A percentile compares a stretch with the other conserved stretches of the same genome.
Evolutionary conservation across 169 alveolate species (phyloP).

Genomic region (Eimeria praecox): DNA sequence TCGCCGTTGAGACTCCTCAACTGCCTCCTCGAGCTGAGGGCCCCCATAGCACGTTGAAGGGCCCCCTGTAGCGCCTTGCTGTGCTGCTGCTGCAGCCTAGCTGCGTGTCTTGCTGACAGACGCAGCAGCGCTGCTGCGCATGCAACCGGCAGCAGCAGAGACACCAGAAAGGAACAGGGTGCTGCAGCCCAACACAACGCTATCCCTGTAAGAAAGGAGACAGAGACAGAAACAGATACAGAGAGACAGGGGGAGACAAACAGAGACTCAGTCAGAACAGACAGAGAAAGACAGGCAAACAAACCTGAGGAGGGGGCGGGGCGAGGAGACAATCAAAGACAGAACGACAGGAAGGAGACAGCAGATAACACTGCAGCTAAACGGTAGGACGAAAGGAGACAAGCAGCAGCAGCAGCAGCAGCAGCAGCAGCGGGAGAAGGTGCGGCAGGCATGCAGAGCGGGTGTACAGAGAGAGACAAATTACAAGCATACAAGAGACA

Average conservation of each 20-base stretch:
- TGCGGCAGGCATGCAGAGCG: no score
- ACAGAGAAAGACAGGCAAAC: not conserved
- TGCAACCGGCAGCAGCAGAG: constrained; percentile 68
- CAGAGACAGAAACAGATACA: not conserved
- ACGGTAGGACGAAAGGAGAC: no score
- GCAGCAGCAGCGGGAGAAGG: no score
- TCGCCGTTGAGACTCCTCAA: constrained; percentile 71
- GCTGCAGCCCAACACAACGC: constrained; percentile 33
- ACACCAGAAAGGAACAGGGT: constrained; percentile 43
- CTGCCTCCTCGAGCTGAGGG: constrained; percentile 25
- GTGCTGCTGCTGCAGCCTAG: constrained; percentile 50
- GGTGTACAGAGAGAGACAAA: no score
- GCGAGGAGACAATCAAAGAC: not conserved
- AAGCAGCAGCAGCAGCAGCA: no score
- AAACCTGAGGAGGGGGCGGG: not conserved
- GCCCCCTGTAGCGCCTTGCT: constrained; percentile 42
- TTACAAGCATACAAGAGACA: no score
- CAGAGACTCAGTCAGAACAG: not conserved
- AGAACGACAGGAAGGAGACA: not conserved
- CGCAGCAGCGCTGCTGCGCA: constrained; percentile 42
- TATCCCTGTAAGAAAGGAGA: not conserved
- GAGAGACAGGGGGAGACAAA: not conserved
- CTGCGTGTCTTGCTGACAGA: not conserved
- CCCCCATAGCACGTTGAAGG: constrained; percentile 40
- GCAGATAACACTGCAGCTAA: no score